These are phyloP conservation scores for Capsella bursapastoris DNA, from an alignment of 345 rosid genomes.

Conservation along the genomic window DNA sequence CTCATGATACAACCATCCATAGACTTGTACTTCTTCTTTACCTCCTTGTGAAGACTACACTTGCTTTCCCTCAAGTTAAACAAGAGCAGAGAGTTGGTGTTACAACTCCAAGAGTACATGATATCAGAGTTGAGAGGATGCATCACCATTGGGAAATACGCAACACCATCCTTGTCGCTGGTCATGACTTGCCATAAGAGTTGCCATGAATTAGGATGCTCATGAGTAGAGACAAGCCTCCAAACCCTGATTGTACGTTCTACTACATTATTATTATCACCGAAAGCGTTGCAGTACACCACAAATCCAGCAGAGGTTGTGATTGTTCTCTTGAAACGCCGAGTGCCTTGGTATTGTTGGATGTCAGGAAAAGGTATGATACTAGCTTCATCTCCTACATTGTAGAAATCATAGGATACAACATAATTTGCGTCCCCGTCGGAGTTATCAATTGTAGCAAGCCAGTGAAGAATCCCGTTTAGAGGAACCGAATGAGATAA, in stretches of 20 bases:
- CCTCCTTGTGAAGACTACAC: neutral
- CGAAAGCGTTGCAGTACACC: neutral
- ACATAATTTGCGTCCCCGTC: neutral
- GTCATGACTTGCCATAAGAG: neutral
- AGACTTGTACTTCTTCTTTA: neutral
- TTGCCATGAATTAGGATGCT: neutral
- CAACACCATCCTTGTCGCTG: neutral
- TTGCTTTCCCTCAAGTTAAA: neutral
- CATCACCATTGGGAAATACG: neutral
- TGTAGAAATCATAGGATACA: neutral
- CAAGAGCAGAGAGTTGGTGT: neutral
- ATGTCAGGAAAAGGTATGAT: neutral
- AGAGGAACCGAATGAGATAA: neutral
- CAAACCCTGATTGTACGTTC: neutral
- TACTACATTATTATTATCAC: neutral
- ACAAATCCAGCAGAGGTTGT: neutral
- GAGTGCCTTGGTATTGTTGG: neutral
- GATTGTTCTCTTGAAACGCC: neutral
- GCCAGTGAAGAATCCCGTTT: neutral
- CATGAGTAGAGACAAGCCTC: neutral
- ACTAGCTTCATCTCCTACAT: neutral
- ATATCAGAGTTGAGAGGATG: neutral
- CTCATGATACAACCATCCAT: slow-evolving; percentile 3
- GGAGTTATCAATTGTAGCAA: neutral
- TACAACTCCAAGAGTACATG: neutral